A percentile compares a stretch with the other conserved stretches of the same genome.
These are phyloP conservation scores for Pseudogymnoascus sp. DNA, from an alignment of 2,329 filamentous ascomycete species.

Conservation along the genomic window DNA sequence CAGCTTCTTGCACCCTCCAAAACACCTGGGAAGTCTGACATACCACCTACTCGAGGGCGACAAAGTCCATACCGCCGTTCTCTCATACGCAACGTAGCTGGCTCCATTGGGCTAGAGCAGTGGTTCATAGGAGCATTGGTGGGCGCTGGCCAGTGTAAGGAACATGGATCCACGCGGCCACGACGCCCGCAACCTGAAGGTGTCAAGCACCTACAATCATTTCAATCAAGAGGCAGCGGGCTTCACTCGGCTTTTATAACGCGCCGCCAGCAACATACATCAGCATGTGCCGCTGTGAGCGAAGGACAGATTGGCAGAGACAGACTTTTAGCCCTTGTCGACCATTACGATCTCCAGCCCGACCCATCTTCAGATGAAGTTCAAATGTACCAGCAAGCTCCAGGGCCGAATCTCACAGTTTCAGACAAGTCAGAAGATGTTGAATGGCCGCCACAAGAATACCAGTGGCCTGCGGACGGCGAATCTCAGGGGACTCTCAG, in stretches of 20 bases:
- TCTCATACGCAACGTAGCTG: neutral
- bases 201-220: constrained; percentile 4
- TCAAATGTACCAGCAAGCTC: constrained; percentile 41
- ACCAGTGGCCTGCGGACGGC: constrained; percentile 23
- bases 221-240: neutral
- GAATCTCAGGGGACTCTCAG: constrained; percentile 17
- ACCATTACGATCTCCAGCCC: constrained; percentile 38
- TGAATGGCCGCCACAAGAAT: constrained; percentile 24
- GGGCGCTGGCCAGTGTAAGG: constrained; percentile 21
- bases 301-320: constrained; percentile 23
- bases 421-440: constrained; percentile 43
- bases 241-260: neutral
- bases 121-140: constrained; percentile 28
- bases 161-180: neutral
- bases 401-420: constrained; percentile 40
- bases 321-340: constrained; percentile 45
- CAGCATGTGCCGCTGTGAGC: neutral
- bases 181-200: neutral
- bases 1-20: constrained; percentile 21
- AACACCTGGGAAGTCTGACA: constrained; percentile 16
- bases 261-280: constrained; percentile 7
- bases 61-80: neutral
- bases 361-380: constrained; percentile 35
- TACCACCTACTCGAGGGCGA: constrained; percentile 13
- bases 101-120: constrained; percentile 19